Conservation (phyloP, 805 yeast species). For the Metschnikowia santaceciliae region DNA sequence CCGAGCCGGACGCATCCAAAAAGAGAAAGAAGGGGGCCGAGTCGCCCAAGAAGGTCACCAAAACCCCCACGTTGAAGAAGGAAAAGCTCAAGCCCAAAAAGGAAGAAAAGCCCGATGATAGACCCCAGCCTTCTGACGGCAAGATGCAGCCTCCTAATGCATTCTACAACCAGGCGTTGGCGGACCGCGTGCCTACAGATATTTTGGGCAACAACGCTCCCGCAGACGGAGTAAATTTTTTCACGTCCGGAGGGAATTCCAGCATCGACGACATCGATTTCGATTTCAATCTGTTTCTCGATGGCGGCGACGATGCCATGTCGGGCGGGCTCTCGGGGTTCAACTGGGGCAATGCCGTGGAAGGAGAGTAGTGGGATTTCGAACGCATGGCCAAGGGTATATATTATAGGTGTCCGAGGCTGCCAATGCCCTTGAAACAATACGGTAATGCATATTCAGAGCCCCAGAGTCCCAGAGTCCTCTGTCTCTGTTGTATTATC, state of each 20-base stretch:
- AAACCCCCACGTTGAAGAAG: constrained; percentile 15
- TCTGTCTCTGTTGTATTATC: no score
- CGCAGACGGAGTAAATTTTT: constrained; percentile 20
- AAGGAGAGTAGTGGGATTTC: constrained; percentile 13
- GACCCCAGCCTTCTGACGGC: background rate
- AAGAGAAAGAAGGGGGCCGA: constrained; percentile 31
- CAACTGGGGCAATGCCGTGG: constrained; percentile 35
- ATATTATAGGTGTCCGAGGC: background rate
- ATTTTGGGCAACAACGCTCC: constrained; percentile 23
- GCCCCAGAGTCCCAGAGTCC: no score
- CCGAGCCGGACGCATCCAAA: constrained; percentile 31
- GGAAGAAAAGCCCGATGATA: constrained; percentile 9
- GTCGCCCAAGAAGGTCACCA: constrained; percentile 31
- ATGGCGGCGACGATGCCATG: constrained; percentile 26
- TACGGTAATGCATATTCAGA: no score
- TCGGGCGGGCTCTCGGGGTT: constrained; percentile 31
- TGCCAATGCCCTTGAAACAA: no score
- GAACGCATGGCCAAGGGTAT: background rate
- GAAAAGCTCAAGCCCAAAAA: constrained; percentile 17
- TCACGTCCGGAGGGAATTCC: constrained; percentile 20
- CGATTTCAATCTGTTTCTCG: constrained; percentile 41
- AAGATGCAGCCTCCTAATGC: constrained; percentile 26
- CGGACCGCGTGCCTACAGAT: constrained; percentile 35
- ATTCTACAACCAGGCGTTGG: constrained; percentile 22
- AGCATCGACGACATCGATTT: constrained; percentile 43